Base-by-base conservation (phyloP, 1,284 basidiomycete species). In the Rhodotorula sp. region DNA sequence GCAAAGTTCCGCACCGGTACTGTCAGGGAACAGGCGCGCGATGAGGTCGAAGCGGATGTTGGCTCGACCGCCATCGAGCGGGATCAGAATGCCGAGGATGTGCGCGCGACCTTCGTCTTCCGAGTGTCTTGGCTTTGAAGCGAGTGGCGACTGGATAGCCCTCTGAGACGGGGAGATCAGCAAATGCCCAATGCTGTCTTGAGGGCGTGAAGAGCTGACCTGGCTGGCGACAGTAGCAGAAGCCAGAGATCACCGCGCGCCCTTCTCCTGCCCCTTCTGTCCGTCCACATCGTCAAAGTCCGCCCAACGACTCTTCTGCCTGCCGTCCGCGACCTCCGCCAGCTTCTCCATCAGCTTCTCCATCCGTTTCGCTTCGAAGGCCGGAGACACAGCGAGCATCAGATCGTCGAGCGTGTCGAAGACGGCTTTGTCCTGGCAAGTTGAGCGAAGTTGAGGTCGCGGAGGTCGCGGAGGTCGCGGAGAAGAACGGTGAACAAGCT, bases 11-110 rank as follows among this genome's bases (percentile, higher is more conserved):
- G 96, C 96, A 74, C 96, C 96, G 4, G 96, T 98, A 2, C 95
- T 94, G 80, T 97, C 97, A 28, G 96, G 95, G 81, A 96, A 99
- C 68, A 99, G 83, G 47, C 96, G 88, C 26, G 95, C 94, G 77
- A 99, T 96, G 54, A 99, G 86, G 79, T 98, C 94, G 80, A 95
- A 99, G 66, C 96, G 91, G 77, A 99, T 99, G 78, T 95, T 91
- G 70, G 86, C 81, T 98, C 95, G 46, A 95, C 92, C 69, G 91
- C 95, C 96, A 99, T 99, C 10, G 59, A 61, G 81, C 93, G 94
- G 73, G 95, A 95, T 81, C 99, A n/a, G 95, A 69, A 99, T 99
- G 76, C 90, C 89, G 65, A 99, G 84, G 78, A 99, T 99, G 79
- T 98, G 92, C 18, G 96, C 92, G 51, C 96, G 88, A 8, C 96